phyloP scores from a whole-genome alignment of 2,329 filamentous ascomycete genomes.

The Aspergillus niger region DNA sequence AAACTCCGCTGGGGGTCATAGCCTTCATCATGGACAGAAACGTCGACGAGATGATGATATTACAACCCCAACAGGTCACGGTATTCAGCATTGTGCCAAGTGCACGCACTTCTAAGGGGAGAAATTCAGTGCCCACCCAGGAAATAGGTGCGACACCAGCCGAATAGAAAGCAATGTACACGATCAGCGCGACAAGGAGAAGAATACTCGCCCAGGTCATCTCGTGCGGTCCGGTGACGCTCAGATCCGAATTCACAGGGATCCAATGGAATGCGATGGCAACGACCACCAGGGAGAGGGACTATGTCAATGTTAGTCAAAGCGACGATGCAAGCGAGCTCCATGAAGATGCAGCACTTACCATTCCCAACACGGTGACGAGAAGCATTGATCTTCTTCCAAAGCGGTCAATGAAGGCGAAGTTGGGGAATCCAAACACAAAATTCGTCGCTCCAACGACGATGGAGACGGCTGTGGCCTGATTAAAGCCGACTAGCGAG shows the following conservation, averaged over 20 bases:
- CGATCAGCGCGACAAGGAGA: constrained; percentile 48
- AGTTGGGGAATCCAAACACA: constrained; percentile 51
- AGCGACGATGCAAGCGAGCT: background rate
- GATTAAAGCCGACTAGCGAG: constrained; percentile 52
- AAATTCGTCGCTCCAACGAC: constrained; percentile 41
- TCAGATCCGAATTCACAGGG: constrained; percentile 46
- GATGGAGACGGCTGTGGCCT: constrained; percentile 53
- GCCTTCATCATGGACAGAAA: constrained; percentile 47
- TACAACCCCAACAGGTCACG: constrained; percentile 27
- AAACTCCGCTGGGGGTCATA: constrained; percentile 52
- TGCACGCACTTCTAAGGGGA: constrained; percentile 52
- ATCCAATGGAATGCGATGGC: constrained; percentile 53
- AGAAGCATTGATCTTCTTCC: background rate
- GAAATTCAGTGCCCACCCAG: constrained; percentile 53
- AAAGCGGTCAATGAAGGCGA: constrained; percentile 46
- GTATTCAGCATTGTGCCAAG: constrained; percentile 50
- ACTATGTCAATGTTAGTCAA: background rate
- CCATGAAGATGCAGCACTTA: background rate
- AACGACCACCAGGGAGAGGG: constrained; percentile 39
- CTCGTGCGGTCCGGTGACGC: constrained; percentile 36
- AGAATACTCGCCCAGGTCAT: constrained; percentile 40
- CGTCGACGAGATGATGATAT: constrained; percentile 19
- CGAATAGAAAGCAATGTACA: constrained; percentile 49
- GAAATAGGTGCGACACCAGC: constrained; percentile 45
- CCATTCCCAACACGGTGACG: background rate